Evolutionary conservation across 2,329 filamentous ascomycete species (phyloP).

Genomic region (Ophiostoma novo-ulmi): DNA sequence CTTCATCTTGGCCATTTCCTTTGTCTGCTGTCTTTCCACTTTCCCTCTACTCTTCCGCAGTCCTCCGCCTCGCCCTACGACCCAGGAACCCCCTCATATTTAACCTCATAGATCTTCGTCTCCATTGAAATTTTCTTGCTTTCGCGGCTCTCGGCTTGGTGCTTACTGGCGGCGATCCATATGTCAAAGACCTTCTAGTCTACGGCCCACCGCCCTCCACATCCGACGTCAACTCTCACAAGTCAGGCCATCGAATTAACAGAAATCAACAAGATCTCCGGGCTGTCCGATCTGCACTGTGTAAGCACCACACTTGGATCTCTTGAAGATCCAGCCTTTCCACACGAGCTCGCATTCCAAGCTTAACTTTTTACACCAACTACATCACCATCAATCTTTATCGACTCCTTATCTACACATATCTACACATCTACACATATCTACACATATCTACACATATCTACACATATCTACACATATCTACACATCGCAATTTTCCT

Average conservation of each 20-base stretch:
- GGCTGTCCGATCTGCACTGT: constrained; percentile 1
- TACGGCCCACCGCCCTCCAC: constrained; percentile 15
- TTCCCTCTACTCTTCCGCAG: neutral
- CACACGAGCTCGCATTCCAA: neutral
- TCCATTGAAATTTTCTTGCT: constrained; percentile 13
- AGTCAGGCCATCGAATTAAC: constrained; percentile 7
- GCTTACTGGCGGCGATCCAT: constrained; percentile 21
- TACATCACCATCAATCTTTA: neutral
- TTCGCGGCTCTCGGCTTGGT: constrained; percentile 15
- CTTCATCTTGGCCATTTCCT: neutral
- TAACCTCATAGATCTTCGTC: neutral
- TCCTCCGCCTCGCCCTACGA: neutral
- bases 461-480: neutral
- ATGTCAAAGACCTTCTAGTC: constrained; percentile 18
- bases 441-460: neutral
- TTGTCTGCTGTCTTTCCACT: neutral
- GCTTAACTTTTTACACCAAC: neutral
- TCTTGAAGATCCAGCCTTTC: neutral
- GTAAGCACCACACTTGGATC: neutral
- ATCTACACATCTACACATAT: neutral
- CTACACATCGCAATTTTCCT: neutral
- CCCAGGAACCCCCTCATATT: neutral
- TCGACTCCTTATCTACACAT: neutral
- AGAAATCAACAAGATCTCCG: neutral
- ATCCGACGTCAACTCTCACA: constrained; percentile 12